These are phyloP conservation scores for Pyropia yezoensis DNA, from an alignment of 23 red algal genomes.

Conservation along the genomic window DNA sequence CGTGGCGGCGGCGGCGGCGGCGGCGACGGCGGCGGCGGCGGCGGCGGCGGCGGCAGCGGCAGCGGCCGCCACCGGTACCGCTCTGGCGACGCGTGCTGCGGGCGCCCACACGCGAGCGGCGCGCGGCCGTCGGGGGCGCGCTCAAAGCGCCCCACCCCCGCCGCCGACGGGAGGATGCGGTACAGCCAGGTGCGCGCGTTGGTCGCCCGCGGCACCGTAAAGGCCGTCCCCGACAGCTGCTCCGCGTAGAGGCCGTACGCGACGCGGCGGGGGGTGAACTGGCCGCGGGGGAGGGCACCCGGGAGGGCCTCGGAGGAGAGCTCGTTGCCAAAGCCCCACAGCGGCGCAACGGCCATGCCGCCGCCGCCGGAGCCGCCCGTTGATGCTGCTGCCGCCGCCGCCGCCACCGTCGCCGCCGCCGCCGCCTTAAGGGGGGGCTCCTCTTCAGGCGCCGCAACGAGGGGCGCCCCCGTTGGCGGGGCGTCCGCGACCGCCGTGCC, in stretches of 20 bases:
- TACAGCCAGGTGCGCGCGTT: constrained; percentile 77
- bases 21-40: constrained; percentile 13
- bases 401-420: no score
- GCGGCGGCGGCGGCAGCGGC: constrained; percentile 9
- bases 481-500: no score
- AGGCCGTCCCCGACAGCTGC: constrained; percentile 68
- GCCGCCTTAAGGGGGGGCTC: no score
- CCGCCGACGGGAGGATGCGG: constrained; percentile 45
- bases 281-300: constrained; percentile 52
- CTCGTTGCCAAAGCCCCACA: constrained; percentile 44
- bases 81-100: constrained; percentile 46
- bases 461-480: no score
- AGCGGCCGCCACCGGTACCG: constrained; percentile 58
- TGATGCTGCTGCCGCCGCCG: no score
- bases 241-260: constrained; percentile 70
- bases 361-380: no score
- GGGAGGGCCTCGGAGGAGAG: constrained; percentile 60
- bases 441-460: no score
- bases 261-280: constrained; percentile 65
- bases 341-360: no score
- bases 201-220: constrained; percentile 47
- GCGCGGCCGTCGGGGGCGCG: constrained; percentile 1
- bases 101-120: constrained; percentile 1
- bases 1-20: not conserved
- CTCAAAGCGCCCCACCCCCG: constrained; percentile 2